These are phyloP conservation scores for Reticulascus tulasneorum DNA, from an alignment of 2,329 filamentous ascomycete genomes.

Conservation along the genomic window DNA sequence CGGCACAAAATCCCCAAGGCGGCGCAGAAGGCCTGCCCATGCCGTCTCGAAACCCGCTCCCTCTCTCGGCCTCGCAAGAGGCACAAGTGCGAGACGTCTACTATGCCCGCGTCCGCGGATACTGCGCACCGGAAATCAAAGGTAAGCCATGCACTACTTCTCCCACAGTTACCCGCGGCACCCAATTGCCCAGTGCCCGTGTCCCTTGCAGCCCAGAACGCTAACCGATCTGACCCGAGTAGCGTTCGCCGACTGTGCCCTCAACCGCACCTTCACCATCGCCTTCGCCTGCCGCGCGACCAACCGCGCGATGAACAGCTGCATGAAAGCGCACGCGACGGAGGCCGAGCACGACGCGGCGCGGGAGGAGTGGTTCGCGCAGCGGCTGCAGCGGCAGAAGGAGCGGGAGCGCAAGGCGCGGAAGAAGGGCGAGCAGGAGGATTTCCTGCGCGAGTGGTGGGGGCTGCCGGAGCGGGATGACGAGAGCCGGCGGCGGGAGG, in stretches of 20 bases:
- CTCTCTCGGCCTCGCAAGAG: slow-evolving; percentile 78
- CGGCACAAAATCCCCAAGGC: slow-evolving; percentile 28
- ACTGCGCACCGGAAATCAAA: slow-evolving; percentile 76
- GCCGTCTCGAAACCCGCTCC: slow-evolving; percentile 73
- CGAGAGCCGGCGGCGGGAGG: slow-evolving; percentile 44
- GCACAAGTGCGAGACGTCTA: slow-evolving; percentile 77
- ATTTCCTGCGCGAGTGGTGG: slow-evolving; percentile 66
- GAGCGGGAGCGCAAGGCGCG: slow-evolving; percentile 62
- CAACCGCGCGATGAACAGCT: slow-evolving; percentile 84
- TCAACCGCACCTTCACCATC: slow-evolving; percentile 79
- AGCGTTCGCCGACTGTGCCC: slow-evolving; percentile 92
- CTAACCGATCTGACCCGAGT: slow-evolving; percentile 4
- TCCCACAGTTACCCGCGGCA: background rate
- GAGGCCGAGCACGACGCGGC: slow-evolving; percentile 82
- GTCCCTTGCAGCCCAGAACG: background rate
- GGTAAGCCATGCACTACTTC: slow-evolving; percentile 39
- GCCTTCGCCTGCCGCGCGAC: slow-evolving; percentile 80
- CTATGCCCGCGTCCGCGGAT: slow-evolving; percentile 70
- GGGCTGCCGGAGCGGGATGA: slow-evolving; percentile 55
- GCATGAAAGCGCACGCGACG: slow-evolving; percentile 85
- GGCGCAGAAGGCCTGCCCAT: slow-evolving; percentile 28
- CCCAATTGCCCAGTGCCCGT: background rate
- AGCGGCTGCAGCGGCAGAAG: slow-evolving; percentile 64
- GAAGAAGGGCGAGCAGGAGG: slow-evolving; percentile 58
- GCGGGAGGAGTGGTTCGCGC: slow-evolving; percentile 88